A percentile compares a stretch with the other conserved stretches of the same genome.
Conservation (phyloP, 2,329 filamentous ascomycete species). For the Aquanectria penicillioides region DNA sequence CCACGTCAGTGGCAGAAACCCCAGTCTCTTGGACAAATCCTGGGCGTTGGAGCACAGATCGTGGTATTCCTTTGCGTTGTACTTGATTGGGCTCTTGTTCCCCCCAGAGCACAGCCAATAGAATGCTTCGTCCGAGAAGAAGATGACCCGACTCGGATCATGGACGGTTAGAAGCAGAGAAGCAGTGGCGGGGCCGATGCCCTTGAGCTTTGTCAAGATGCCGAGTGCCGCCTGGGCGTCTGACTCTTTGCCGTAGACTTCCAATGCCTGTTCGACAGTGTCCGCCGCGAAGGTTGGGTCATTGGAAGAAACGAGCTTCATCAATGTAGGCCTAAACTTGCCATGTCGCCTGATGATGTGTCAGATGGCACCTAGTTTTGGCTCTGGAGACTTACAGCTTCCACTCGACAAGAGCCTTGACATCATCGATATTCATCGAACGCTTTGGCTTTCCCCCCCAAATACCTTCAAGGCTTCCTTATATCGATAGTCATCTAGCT, state of each 20-base stretch:
- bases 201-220: conserved; percentile 69
- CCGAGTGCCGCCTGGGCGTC: conserved; percentile 60
- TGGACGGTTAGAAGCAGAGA: conserved; percentile 77
- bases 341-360: conserved; percentile 62
- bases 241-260: conserved; percentile 52
- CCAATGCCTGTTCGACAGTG: conserved; percentile 64
- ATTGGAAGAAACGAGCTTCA: conserved; percentile 72
- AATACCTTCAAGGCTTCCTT: conserved; percentile 61
- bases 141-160: conserved; percentile 68
- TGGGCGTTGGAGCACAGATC: conserved; percentile 58
- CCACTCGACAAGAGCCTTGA: conserved; percentile 73
- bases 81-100: conserved; percentile 68
- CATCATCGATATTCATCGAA: conserved; percentile 64
- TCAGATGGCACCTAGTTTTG: conserved; percentile 1
- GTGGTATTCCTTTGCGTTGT: conserved; percentile 75
- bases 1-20: conserved; percentile 70
- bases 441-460: conserved; percentile 44
- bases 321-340: conserved; percentile 69
- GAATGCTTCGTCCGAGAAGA: conserved; percentile 85
- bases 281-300: conserved; percentile 54
- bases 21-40: conserved; percentile 58
- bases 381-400: conserved; percentile 66
- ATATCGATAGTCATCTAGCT: conserved; percentile 71
- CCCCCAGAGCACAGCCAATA: conserved; percentile 73
- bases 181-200: conserved; percentile 83